Conservation (phyloP, 495 filamentous ascomycete species). For the Xylaria castorea region DNA sequence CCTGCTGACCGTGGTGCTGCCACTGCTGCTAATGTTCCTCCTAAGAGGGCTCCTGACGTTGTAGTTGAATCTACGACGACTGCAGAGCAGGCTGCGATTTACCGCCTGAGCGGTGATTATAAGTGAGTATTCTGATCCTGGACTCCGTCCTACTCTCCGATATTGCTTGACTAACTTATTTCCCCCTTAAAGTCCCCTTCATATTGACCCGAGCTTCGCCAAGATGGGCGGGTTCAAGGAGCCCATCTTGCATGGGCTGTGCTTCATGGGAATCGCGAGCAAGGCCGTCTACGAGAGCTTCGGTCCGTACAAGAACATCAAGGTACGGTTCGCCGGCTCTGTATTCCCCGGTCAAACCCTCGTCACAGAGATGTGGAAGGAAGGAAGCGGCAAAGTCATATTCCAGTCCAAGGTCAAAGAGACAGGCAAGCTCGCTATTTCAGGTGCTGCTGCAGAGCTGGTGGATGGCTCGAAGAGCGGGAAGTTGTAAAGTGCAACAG, state of each 20-base stretch:
- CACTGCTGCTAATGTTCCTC: conserved; percentile 78
- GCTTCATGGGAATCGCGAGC: conserved; percentile 89
- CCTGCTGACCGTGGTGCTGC: conserved; percentile 77
- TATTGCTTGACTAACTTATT: conserved; percentile 8
- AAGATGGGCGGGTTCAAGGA: conserved; percentile 95
- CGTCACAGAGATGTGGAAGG: conserved; percentile 98
- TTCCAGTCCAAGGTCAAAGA: conserved; percentile 96
- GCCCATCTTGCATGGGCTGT: conserved; percentile 94
- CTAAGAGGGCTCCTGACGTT: conserved; percentile 76
- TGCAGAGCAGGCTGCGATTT: conserved; percentile 94
- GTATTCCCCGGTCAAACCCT: conserved; percentile 94
- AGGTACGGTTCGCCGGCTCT: conserved; percentile 93
- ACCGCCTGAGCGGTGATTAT: conserved; percentile 90
- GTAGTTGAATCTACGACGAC: conserved; percentile 89
- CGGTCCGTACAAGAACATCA: conserved; percentile 89
- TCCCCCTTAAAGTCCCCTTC: conserved; percentile 71
- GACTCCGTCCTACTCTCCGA: neutral
- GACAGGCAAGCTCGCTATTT: conserved; percentile 93
- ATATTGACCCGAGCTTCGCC: conserved; percentile 93
- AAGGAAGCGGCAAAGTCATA: conserved; percentile 75
- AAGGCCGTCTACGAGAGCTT: conserved; percentile 89
- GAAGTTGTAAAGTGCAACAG: conserved; percentile 30
- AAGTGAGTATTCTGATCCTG: conserved; percentile 44
- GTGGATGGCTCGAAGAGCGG: conserved; percentile 40
- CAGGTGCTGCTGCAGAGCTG: conserved; percentile 86